phyloP scores from a whole-genome alignment of 2,329 filamentous ascomycete genomes.

The Fusarium floridanum region DNA sequence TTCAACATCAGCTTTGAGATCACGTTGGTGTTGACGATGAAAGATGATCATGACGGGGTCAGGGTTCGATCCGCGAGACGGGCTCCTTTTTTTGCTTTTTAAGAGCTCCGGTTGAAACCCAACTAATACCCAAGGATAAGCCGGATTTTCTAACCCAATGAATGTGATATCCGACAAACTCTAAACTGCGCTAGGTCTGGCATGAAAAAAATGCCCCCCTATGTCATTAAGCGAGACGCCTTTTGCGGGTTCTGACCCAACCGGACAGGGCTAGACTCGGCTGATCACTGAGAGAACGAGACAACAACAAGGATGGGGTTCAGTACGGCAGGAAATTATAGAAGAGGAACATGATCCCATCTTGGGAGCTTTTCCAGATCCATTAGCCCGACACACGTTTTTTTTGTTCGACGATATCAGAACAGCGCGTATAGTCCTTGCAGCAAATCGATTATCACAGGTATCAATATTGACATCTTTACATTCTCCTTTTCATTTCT shows the following conservation, averaged over 20 bases:
- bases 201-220: background rate
- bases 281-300: constrained; percentile 27
- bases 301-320: constrained; percentile 24
- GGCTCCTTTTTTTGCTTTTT: too few relatives aligned
- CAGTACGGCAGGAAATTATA: constrained; percentile 17
- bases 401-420: constrained; percentile 6
- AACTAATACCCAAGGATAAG: background rate
- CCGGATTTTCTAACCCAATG: background rate
- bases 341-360: constrained; percentile 31
- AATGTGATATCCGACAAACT: constrained; percentile 2
- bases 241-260: background rate
- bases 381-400: constrained; percentile 11
- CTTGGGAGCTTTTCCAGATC: constrained; percentile 4
- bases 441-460: constrained; percentile 6
- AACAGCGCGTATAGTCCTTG: constrained; percentile 2
- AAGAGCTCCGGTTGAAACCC: too few relatives aligned
- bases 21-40: too few relatives aligned
- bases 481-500: background rate
- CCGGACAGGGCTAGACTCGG: constrained; percentile 16
- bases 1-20: too few relatives aligned
- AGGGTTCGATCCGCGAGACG: too few relatives aligned
- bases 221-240: constrained; percentile 6
- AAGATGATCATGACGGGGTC: too few relatives aligned
- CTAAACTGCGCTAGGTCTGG: constrained; percentile 17
- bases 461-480: background rate